A percentile compares a stretch with the other conserved stretches of the same genome.
Conservation (phyloP, 306 rosid genomes). For the Adenanthera pavonina region DNA sequence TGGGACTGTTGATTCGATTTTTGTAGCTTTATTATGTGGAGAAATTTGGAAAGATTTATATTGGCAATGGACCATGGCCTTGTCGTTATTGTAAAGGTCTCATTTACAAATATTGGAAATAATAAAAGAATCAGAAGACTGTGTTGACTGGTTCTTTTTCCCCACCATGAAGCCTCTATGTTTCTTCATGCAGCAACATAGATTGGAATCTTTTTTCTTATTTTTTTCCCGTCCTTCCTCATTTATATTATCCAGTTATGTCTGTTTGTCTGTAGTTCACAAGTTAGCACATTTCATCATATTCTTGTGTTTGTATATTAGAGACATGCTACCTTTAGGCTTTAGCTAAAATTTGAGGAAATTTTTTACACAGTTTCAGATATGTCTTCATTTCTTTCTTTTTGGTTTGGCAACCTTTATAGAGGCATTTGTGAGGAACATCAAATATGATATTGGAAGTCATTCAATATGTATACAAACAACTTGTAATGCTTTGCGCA, state of each 20-base stretch:
- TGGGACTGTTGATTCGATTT: conserved; percentile 5
- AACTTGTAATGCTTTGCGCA: conserved; percentile 26
- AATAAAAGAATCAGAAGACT: background rate
- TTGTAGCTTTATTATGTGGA: background rate
- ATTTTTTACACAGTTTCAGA: background rate
- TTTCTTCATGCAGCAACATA: conserved; percentile 3
- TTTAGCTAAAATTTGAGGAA: background rate
- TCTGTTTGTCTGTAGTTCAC: conserved; percentile 28
- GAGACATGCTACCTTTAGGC: conserved; percentile 10
- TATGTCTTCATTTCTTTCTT: conserved; percentile 23
- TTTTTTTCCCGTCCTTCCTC: conserved; percentile 11
- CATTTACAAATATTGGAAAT: background rate
- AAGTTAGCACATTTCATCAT: conserved; percentile 11
- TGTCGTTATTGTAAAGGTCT: background rate
- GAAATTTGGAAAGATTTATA: conserved; percentile 3
- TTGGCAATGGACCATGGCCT: background rate
- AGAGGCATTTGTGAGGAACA: conserved; percentile 17
- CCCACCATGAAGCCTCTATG: background rate
- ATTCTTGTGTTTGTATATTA: conserved; percentile 16
- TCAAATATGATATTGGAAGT: conserved; percentile 21
- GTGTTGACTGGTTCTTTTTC: background rate
- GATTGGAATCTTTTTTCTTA: background rate
- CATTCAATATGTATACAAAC: conserved; percentile 22
- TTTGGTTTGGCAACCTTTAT: conserved; percentile 2
- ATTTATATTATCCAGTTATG: background rate